Conservation (phyloP, 1,139 yeast genomes). For the Komagataea norvegica region DNA sequence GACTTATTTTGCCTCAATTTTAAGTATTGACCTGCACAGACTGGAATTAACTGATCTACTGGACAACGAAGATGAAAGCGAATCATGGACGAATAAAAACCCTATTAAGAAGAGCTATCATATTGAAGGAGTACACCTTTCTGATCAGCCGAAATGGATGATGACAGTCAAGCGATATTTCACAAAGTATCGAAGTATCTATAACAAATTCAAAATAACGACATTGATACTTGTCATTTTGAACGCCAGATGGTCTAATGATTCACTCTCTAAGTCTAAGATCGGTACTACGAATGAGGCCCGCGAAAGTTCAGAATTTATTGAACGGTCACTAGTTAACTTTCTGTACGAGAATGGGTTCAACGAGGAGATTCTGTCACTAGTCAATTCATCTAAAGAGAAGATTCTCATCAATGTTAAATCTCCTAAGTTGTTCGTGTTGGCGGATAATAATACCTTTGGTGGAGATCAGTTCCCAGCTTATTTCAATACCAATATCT, state of each 20-base stretch:
- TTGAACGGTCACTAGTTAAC: too few relatives aligned
- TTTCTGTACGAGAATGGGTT: slow-evolving; percentile 13
- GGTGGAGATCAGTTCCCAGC: neutral
- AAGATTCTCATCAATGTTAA: neutral
- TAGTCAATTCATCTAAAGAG: neutral
- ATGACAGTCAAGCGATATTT: slow-evolving; percentile 1
- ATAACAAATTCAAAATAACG: slow-evolving; percentile 37
- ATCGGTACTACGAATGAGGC: too few relatives aligned
- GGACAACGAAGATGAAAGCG: slow-evolving; percentile 14
- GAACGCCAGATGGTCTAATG: slow-evolving; percentile 29
- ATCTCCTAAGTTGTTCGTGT: neutral
- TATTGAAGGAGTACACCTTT: neutral
- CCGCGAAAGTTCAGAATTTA: too few relatives aligned
- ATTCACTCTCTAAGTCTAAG: slow-evolving; percentile 8
- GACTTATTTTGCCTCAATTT: slow-evolving; percentile 59
- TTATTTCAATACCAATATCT: slow-evolving; percentile 23
- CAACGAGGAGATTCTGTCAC: slow-evolving; percentile 12
- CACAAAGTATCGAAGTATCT: slow-evolving; percentile 17
- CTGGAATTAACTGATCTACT: slow-evolving; percentile 55
- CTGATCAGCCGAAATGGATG: too few relatives aligned
- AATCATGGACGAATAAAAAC: slow-evolving; percentile 8
- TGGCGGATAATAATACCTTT: neutral
- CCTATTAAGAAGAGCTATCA: too few relatives aligned
- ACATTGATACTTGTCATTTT: slow-evolving; percentile 23
- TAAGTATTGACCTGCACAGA: slow-evolving; percentile 63